These are phyloP conservation scores for Nemania diffusa DNA, from an alignment of 2,329 filamentous ascomycete genomes.

Conservation along the genomic window DNA sequence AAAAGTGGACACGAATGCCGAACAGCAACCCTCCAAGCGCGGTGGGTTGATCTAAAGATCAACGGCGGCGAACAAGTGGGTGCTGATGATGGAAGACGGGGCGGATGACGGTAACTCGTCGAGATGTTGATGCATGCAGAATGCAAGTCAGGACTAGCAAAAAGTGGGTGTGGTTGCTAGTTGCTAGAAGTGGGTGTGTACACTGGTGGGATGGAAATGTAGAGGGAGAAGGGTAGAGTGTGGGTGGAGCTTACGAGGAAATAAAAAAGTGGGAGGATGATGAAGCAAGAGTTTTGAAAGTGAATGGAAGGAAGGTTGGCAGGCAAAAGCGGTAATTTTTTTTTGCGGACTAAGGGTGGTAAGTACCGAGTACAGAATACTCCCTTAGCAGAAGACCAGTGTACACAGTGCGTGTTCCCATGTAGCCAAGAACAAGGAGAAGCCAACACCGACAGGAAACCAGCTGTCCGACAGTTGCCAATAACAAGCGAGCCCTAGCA, in stretches of 20 bases:
- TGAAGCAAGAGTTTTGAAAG: slow-evolving; percentile 22
- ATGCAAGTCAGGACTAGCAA: slow-evolving; percentile 47
- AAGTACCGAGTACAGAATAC: slow-evolving; percentile 28
- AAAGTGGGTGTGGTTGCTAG: slow-evolving; percentile 40
- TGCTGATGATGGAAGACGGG: slow-evolving; percentile 41
- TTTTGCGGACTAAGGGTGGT: slow-evolving; percentile 7
- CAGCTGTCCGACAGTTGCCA: slow-evolving; percentile 25
- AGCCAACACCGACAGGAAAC: not conserved
- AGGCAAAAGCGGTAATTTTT: slow-evolving; percentile 29
- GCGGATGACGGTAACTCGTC: slow-evolving; percentile 47
- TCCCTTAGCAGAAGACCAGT: not conserved
- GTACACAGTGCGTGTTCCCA: not conserved
- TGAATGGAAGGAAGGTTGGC: slow-evolving; percentile 28
- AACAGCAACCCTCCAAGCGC: slow-evolving; percentile 43
- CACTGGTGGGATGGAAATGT: slow-evolving; percentile 29
- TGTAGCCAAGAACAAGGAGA: not conserved
- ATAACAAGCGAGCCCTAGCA: slow-evolving; percentile 7
- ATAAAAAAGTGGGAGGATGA: slow-evolving; percentile 35
- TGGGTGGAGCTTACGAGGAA: slow-evolving; percentile 37
- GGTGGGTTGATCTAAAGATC: slow-evolving; percentile 41
- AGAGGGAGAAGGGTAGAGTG: slow-evolving; percentile 29
- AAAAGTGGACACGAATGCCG: slow-evolving; percentile 48
- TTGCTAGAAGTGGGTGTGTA: slow-evolving; percentile 33
- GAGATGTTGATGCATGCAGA: slow-evolving; percentile 48
- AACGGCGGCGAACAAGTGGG: slow-evolving; percentile 42